Evolutionary conservation across 1,284 basidiomycete genomes (phyloP), one percentile per base, ranked within the genome.

Genomic region (Cystobasidium sp.): DNA sequence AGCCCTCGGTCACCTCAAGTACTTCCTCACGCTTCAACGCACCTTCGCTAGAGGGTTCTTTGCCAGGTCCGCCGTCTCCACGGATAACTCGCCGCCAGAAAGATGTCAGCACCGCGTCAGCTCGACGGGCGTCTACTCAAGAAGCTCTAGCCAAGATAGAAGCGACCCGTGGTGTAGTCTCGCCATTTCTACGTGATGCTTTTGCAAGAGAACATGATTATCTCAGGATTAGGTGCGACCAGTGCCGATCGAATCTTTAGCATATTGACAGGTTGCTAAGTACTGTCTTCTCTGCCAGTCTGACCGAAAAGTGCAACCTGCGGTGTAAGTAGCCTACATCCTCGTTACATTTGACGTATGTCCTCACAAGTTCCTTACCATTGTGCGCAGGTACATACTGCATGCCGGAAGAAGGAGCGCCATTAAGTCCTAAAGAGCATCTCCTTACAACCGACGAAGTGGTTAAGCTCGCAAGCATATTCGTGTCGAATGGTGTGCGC

Each of bases 251-350:
- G n/a, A 56, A 56, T 22, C 6, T n/a, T 9, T 22, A 24, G n/a
- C 44, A 41, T n/a, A 39, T 12, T 20, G 12, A 8, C 6, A 62
- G 49, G 18, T 52, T 91, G 46, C 85, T 87, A 92, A 41, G 20
- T 64, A 44, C 37, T 14, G 31, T 20, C 22, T 46, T 22, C 18
- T 39, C 6, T 59, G 92, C 94, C 75, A 93, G 91, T 3, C 84
- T 94, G 53, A 94, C 93, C 0, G 93, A 95, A 82, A 85, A 88
- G 74, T 95, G 93, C 82, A 94, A 94, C 83, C 84, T 95, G 68
- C 86, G 93, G 82, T 94, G 93, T 90, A 78, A 73, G 87, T 83
- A 24, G 39, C 56, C 47, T 41, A 37, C 41, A 24, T 12, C 9
- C 8, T 18, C 10, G 8, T 14, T 43, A 43, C 39, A 24, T 24